These are phyloP conservation scores for Bocquillonia castaneifolia DNA, from an alignment of 441 rosid genomes.

Conservation along the genomic window DNA sequence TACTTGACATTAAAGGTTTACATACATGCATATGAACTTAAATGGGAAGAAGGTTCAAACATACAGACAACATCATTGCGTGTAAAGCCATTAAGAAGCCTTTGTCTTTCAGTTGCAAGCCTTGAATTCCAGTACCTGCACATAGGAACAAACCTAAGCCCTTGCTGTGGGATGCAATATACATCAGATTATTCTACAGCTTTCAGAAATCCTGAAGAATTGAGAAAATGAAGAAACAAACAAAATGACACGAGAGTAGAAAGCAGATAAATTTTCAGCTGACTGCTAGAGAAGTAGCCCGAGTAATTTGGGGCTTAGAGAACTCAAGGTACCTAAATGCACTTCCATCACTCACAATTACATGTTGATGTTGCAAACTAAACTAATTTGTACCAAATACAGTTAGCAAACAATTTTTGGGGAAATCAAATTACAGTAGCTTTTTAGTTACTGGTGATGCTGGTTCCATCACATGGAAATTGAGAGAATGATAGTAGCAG, in stretches of 20 bases:
- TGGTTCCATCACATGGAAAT: background rate
- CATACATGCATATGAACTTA: conserved; percentile 15
- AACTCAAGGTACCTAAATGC: background rate
- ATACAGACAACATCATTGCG: conserved; percentile 72
- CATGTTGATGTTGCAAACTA: background rate
- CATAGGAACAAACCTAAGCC: conserved; percentile 16
- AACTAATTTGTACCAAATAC: background rate
- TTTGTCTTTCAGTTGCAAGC: conserved; percentile 82
- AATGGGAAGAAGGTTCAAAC: conserved; percentile 33
- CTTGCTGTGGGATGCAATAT: background rate
- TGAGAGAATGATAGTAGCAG: background rate
- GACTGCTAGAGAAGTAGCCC: background rate
- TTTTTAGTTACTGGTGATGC: background rate
- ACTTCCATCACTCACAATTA: background rate
- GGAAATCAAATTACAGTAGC: too few relatives aligned
- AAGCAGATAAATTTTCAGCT: background rate
- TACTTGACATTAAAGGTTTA: background rate
- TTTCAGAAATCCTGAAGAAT: background rate
- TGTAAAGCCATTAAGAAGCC: conserved; percentile 61
- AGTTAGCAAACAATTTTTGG: background rate
- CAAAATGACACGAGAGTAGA: too few relatives aligned
- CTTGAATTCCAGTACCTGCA: conserved; percentile 93
- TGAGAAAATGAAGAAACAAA: background rate
- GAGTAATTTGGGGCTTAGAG: background rate
- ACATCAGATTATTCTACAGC: background rate